Evolutionary conservation across 495 filamentous ascomycete species (phyloP), one percentile per base, ranked within the genome.

Genomic region (Penicillium soppii): DNA sequence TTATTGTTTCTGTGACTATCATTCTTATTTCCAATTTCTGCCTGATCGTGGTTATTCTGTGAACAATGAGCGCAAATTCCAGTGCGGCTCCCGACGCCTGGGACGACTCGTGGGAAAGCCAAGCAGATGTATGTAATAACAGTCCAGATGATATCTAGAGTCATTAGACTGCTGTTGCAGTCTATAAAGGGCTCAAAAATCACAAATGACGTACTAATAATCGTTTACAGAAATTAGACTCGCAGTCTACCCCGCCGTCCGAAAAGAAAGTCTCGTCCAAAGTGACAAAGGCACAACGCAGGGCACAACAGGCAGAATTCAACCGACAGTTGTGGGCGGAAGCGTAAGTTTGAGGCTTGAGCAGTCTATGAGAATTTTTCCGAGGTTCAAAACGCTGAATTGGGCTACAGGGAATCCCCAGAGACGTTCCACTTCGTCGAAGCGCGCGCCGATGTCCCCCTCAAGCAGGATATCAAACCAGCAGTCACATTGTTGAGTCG

Each of bases 311-410:
- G 59, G 82, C 79, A 23, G 89, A 95, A 59, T 81, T 82, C 43
- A 92, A 96, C 62, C 83, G 83, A 54, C 84, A 88, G 69, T 66
- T 97, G 44, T 97, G 92, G 92, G 82, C 91, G 49, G 83, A 89
- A 68, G 92, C 92, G 85, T 94, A 84, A 49, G 83, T 76, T 10
- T 26, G 21, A 33, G 36, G 10, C 6, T 10, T 7, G 1, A 1
- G 6, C 7, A 10, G 13, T 16, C 19, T 6, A 38, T 9, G 21
- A n/a, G n/a, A 12, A 29, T 38, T 38, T 15, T 44, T 5, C 12
- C 4, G 7, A 22, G 30, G 20, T 16, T 36, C 20, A 27, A 29
- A 15, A 43, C 15, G 4, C 41, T 43, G 25, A 43, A 30, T 2
- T 37, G 4, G 5, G 29, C 19, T 33, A 13, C 69, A 85, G 76